Base-by-base conservation (phyloP, 1,284 basidiomycete genomes). In the Pseudozyma pruni region DNA sequence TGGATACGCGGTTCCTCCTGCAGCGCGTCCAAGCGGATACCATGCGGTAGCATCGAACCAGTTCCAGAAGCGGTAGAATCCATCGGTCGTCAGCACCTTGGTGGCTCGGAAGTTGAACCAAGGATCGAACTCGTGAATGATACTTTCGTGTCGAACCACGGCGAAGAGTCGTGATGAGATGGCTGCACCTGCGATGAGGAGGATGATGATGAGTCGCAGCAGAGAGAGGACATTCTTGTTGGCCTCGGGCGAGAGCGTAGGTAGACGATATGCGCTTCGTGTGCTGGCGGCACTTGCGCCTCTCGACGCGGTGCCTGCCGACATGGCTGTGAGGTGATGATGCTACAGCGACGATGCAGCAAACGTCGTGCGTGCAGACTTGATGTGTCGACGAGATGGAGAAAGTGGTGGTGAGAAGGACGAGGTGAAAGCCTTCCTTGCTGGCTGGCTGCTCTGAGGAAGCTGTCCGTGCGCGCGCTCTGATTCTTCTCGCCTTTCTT, bases 1-100 rank as follows among this genome's bases (percentile, higher is more conserved):
- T 3, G 96, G 96, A 83, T 98, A 99, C 79, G 98, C 91, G 10
- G 96, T 98, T 42, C 95, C 95, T 53, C 96, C 96, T 39, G 98
- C 95, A 45, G 96, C 94, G 80, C 96, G 91, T 43, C 96, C 96
- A 2, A 99, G 89, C 13, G 96, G 96, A 82, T 98, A 98, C 96
- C 84, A 84, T 4, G 94, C 94, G 6, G 96, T 96, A 31, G 94
- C 93, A 84, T 99, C 96, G 83, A 98, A 99, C 96, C 96, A 98
- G 83, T 99, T 98, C 78, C 78, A 81, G 61, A 82, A 82, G 19
- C 78, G 62, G 56, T 82, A 82, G 72, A 76, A 82, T 13, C 80
- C 80, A 45, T 82, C 79, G 23, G 74, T 75, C 29, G 79, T 95
- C 92, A 98, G 85, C 94, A 98, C 89, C 91, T 94, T 93, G 93